Conservation (phyloP, 2,329 filamentous ascomycete species). For the Fusarium austroafricanum region DNA sequence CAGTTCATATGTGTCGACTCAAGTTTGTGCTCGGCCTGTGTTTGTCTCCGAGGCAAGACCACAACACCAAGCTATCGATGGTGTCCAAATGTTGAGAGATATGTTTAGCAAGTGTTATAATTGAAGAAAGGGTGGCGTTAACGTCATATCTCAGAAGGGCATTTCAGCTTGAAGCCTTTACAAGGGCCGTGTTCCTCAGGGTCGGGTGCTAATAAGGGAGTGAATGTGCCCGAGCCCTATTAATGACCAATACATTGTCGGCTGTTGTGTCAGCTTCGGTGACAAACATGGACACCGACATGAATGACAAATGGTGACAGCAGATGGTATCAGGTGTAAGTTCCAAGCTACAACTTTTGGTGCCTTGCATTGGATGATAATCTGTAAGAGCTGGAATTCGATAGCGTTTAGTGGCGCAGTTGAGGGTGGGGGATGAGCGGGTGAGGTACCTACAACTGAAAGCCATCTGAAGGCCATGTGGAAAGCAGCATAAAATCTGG, state of each 20-base stretch:
- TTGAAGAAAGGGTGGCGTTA: not conserved
- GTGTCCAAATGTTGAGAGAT: not conserved
- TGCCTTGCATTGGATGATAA: conserved; percentile 2
- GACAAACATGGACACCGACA: not conserved
- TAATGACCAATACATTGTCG: not conserved
- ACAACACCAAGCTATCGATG: not conserved
- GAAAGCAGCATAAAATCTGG: not conserved
- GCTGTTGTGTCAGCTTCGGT: not conserved
- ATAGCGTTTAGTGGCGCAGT: not conserved
- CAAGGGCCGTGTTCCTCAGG: not conserved
- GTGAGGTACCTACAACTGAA: conserved; percentile 14
- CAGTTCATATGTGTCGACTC: not conserved
- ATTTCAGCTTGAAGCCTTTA: not conserved
- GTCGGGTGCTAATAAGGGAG: not conserved
- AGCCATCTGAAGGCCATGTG: conserved; percentile 25
- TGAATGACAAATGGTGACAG: not conserved
- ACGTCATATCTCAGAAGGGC: not conserved
- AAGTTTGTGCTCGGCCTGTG: not conserved
- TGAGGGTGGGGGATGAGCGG: not conserved
- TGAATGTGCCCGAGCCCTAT: not conserved
- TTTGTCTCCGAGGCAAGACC: not conserved
- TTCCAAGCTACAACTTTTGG: not conserved
- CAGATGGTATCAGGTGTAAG: not conserved
- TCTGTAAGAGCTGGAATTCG: not conserved
- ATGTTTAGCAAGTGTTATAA: not conserved